phyloP scores from a whole-genome alignment of 140 eudicot species.

The Senecio squalidus region DNA sequence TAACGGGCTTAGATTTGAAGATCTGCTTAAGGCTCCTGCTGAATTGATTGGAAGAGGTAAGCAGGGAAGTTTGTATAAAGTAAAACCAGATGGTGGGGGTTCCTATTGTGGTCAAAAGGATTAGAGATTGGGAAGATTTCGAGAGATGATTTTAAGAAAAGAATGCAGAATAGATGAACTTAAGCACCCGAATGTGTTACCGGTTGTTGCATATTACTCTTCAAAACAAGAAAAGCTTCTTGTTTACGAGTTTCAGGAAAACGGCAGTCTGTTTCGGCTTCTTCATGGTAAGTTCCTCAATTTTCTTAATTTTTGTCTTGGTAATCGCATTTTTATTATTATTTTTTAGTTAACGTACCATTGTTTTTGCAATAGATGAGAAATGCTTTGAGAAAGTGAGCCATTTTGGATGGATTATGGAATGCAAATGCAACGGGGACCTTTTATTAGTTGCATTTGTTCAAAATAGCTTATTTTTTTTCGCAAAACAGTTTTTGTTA shows the following conservation, averaged over 20 bases:
- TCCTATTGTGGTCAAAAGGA: slow-evolving; percentile 59
- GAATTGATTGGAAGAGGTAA: slow-evolving; percentile 67
- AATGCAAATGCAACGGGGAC: no score
- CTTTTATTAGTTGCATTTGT: no score
- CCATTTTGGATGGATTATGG: no score
- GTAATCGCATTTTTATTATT: no score
- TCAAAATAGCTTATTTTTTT: no score
- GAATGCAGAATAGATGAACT: slow-evolving; percentile 48
- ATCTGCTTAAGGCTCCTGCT: slow-evolving; percentile 61
- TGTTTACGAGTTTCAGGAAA: slow-evolving; percentile 61
- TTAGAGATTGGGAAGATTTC: slow-evolving; percentile 64
- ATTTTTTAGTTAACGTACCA: no score
- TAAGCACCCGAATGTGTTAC: slow-evolving; percentile 56
- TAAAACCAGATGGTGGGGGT: slow-evolving; percentile 29
- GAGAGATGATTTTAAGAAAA: slow-evolving; percentile 57
- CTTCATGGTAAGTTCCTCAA: slow-evolving; percentile 51
- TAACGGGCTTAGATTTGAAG: slow-evolving; percentile 58
- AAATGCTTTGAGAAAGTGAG: no score
- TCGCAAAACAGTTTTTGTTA: no score
- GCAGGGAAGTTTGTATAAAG: slow-evolving; percentile 69
- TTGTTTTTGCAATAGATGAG: no score
- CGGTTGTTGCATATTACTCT: slow-evolving; percentile 61
- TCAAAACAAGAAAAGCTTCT: slow-evolving; percentile 75
- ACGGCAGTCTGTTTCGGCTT: slow-evolving; percentile 72
- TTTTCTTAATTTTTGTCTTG: neutral